A percentile compares a stretch with the other conserved stretches of the same genome.
phyloP scores from a whole-genome alignment of 2,329 filamentous ascomycete genomes.

The Pseudogymnoascus sp. region DNA sequence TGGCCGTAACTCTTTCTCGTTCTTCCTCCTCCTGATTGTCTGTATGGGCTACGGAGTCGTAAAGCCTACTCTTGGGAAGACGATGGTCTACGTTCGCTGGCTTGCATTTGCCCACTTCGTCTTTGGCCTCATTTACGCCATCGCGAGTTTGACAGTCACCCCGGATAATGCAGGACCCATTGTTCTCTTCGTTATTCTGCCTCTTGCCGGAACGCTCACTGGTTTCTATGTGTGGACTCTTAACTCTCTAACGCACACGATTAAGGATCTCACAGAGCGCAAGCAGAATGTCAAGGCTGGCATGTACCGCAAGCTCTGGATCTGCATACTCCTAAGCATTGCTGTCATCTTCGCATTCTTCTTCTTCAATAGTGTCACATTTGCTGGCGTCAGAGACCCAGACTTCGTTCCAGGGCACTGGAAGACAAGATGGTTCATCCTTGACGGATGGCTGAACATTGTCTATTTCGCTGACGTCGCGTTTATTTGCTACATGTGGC shows the following conservation, averaged over 20 bases:
- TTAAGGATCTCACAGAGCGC: conserved; percentile 90
- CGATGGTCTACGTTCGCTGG: conserved; percentile 89
- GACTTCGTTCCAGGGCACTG: conserved; percentile 95
- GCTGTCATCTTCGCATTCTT: conserved; percentile 96
- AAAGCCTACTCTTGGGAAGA: conserved; percentile 81
- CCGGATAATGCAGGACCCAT: conserved; percentile 85
- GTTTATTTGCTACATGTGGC: conserved; percentile 92
- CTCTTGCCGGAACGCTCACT: conserved; percentile 83
- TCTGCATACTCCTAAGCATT: conserved; percentile 88
- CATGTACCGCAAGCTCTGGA: conserved; percentile 99
- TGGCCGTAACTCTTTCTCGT: conserved; percentile 92
- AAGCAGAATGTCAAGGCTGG: conserved; percentile 87
- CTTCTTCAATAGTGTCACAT: conserved; percentile 95
- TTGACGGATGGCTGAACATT: conserved; percentile 94
- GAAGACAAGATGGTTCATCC: conserved; percentile 94
- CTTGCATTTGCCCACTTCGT: conserved; percentile 89
- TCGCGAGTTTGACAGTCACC: conserved; percentile 80
- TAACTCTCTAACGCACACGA: conserved; percentile 87
- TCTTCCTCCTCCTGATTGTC: conserved; percentile 94
- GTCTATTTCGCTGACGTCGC: conserved; percentile 92
- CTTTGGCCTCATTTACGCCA: conserved; percentile 87
- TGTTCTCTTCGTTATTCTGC: conserved; percentile 86
- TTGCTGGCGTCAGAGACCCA: conserved; percentile 74
- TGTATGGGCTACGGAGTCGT: conserved; percentile 99
- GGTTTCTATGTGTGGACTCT: conserved; percentile 99